A percentile compares a stretch with the other conserved stretches of the same genome.
phyloP scores from a whole-genome alignment of 2,329 filamentous ascomycete species.

The Coniochaeta sp. region DNA sequence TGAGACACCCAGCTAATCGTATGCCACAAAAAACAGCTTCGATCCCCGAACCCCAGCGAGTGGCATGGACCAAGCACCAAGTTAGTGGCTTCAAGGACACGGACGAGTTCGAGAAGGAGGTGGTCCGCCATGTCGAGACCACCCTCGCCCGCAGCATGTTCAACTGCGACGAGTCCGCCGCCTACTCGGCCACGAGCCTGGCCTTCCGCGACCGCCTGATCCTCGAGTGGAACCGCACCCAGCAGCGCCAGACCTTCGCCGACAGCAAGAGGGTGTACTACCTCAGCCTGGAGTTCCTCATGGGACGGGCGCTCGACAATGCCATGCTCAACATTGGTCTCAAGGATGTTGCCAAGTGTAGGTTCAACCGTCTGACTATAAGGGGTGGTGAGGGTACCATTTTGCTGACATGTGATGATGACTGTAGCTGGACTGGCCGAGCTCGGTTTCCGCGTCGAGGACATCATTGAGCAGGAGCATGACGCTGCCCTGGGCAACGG shows the following conservation, averaged over 20 bases:
- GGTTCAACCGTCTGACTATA: slow-evolving; percentile 40
- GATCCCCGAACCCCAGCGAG: slow-evolving; percentile 83
- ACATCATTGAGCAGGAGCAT: slow-evolving; percentile 89
- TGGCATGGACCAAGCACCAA: slow-evolving; percentile 62
- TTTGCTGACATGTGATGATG: slow-evolving; percentile 23
- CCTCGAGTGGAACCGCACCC: slow-evolving; percentile 95
- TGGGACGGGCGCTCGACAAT: slow-evolving; percentile 95
- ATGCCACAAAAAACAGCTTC: slow-evolving; percentile 54
- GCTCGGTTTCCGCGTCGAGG: slow-evolving; percentile 94
- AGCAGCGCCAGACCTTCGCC: slow-evolving; percentile 86
- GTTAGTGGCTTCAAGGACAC: slow-evolving; percentile 66
- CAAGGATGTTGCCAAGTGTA: slow-evolving; percentile 78
- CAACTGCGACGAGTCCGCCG: slow-evolving; percentile 94
- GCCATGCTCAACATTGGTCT: slow-evolving; percentile 93
- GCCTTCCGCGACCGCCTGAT: slow-evolving; percentile 91
- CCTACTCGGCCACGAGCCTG: slow-evolving; percentile 84
- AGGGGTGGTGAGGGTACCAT: slow-evolving; percentile 28
- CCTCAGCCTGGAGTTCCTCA: slow-evolving; percentile 92
- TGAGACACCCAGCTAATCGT: slow-evolving; percentile 60
- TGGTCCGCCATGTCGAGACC: slow-evolving; percentile 93
- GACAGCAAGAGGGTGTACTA: slow-evolving; percentile 97
- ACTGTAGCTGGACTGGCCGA: slow-evolving; percentile 69
- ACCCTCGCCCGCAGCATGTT: slow-evolving; percentile 92
- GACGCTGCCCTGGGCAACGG: slow-evolving; percentile 96
- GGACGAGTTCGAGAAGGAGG: slow-evolving; percentile 79